Conservation (phyloP, 192 early-diverging fungal species). For the Linnemannia schmuckeri region DNA sequence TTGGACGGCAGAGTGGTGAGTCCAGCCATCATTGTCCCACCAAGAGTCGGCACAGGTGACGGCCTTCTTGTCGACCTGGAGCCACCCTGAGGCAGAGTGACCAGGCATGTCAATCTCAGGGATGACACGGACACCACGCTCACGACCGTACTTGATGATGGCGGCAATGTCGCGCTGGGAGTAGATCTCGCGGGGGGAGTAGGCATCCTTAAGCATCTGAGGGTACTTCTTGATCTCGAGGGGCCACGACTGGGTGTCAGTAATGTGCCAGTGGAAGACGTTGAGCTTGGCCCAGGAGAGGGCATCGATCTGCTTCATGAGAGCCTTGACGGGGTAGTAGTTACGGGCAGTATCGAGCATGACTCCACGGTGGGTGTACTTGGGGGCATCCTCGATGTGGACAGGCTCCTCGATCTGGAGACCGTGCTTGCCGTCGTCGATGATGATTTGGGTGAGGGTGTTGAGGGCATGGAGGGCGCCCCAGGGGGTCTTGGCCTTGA, state of each 20-base stretch:
- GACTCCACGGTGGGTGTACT: slow-evolving; percentile 78
- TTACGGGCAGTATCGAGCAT: slow-evolving; percentile 77
- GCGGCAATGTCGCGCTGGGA: slow-evolving; percentile 72
- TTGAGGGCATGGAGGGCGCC: slow-evolving; percentile 82
- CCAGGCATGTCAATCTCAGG: slow-evolving; percentile 91
- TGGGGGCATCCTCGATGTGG: slow-evolving; percentile 73
- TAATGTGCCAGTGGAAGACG: slow-evolving; percentile 83
- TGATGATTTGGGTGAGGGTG: slow-evolving; percentile 78
- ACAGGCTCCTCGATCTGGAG: slow-evolving; percentile 66
- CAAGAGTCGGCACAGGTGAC: slow-evolving; percentile 71
- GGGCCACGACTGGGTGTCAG: slow-evolving; percentile 81
- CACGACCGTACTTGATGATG: slow-evolving; percentile 77
- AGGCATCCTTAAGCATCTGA: slow-evolving; percentile 76
- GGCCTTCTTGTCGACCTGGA: slow-evolving; percentile 67
- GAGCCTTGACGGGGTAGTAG: slow-evolving; percentile 70
- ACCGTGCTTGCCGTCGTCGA: slow-evolving; percentile 54
- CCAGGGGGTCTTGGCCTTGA: slow-evolving; percentile 70
- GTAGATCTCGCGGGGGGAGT: slow-evolving; percentile 75
- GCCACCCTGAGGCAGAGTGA: slow-evolving; percentile 70
- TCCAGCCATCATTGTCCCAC: slow-evolving; percentile 71
- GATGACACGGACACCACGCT: slow-evolving; percentile 85
- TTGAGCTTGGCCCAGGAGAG: slow-evolving; percentile 83
- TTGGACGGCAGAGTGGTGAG: slow-evolving; percentile 70
- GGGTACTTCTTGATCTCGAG: slow-evolving; percentile 73
- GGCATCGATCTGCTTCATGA: slow-evolving; percentile 75